phyloP scores from a whole-genome alignment of 1,284 basidiomycete genomes.

The Pyrrhoderma noxium region DNA sequence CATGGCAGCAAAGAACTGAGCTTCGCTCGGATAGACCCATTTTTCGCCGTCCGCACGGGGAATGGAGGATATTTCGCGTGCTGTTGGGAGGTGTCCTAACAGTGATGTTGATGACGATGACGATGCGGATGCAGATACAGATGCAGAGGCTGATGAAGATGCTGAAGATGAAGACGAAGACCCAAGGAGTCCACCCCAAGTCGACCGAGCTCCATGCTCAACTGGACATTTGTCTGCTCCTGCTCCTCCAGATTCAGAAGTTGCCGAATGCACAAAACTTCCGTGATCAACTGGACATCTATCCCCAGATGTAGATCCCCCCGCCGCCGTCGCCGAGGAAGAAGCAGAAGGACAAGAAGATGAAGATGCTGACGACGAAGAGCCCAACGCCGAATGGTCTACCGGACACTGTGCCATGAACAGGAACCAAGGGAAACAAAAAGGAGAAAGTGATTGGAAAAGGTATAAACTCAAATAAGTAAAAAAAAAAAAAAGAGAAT shows the following conservation, averaged over 20 bases:
- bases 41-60: slow-evolving; percentile 65
- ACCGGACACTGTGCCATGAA: slow-evolving; percentile 17
- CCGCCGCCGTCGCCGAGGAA: neutral
- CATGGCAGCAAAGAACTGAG: slow-evolving; percentile 96
- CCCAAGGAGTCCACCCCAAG: slow-evolving; percentile 34
- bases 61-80: slow-evolving; percentile 85
- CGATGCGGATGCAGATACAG: slow-evolving; percentile 17
- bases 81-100: slow-evolving; percentile 38
- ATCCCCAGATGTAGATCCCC: slow-evolving; percentile 27
- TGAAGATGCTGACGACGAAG: slow-evolving; percentile 12
- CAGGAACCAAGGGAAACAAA: neutral
- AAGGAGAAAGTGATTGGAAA: neutral
- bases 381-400: slow-evolving; percentile 13
- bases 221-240: slow-evolving; percentile 46
- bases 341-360: neutral
- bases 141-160: slow-evolving; percentile 20
- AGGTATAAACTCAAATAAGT: slow-evolving; percentile 2
- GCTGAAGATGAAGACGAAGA: slow-evolving; percentile 20
- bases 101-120: slow-evolving; percentile 22
- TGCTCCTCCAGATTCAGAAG: slow-evolving; percentile 7
- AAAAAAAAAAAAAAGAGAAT: no score
- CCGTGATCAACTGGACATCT: slow-evolving; percentile 56
- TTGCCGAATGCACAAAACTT: neutral
- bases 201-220: slow-evolving; percentile 32
- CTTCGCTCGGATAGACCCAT: slow-evolving; percentile 98